Percentiles rank a stretch among this genome's conserved stretches.
Conservation (phyloP, 805 yeast species). For the Pichia membranifaciens region DNA sequence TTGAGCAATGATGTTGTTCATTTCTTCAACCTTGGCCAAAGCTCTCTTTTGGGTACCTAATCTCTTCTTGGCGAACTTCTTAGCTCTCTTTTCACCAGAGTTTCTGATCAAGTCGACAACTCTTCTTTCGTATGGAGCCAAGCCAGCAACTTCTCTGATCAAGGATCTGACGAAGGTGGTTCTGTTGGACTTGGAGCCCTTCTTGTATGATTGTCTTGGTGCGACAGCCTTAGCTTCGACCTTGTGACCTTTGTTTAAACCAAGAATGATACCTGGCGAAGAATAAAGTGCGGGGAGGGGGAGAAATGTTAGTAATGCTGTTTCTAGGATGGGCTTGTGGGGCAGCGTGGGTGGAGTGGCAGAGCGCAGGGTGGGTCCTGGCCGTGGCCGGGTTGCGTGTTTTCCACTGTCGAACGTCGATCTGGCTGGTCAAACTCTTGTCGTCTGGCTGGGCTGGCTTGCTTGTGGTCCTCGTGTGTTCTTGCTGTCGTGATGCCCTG, state of each 20-base stretch:
- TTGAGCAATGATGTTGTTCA: constrained; percentile 93
- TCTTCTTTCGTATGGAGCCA: constrained; percentile 99
- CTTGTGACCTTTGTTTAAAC: constrained; percentile 99
- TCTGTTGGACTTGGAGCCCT: constrained; percentile 95
- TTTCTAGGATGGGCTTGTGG: too few species aligned
- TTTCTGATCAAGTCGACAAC: constrained; percentile 98
- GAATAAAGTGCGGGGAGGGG: not conserved
- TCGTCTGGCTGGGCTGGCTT: too few species aligned
- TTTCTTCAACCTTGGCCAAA: constrained; percentile 98
- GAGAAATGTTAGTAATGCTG: constrained; percentile 13
- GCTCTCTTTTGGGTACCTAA: constrained; percentile 99
- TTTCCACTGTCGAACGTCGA: too few species aligned
- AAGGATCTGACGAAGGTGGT: constrained; percentile 91
- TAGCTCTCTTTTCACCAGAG: constrained; percentile 99
- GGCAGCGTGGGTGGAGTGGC: too few species aligned
- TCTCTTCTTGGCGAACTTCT: constrained; percentile 99
- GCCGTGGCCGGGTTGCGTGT: too few species aligned
- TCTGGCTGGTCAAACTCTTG: too few species aligned
- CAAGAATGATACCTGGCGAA: constrained; percentile 84
- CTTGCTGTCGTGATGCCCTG: too few species aligned
- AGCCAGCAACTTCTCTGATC: constrained; percentile 96
- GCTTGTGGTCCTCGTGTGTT: too few species aligned
- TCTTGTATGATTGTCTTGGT: constrained; percentile 90
- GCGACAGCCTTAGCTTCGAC: constrained; percentile 79
- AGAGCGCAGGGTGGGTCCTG: too few species aligned